Conservation (phyloP, 179 eudicot species). For the Gypsophila paniculata region DNA sequence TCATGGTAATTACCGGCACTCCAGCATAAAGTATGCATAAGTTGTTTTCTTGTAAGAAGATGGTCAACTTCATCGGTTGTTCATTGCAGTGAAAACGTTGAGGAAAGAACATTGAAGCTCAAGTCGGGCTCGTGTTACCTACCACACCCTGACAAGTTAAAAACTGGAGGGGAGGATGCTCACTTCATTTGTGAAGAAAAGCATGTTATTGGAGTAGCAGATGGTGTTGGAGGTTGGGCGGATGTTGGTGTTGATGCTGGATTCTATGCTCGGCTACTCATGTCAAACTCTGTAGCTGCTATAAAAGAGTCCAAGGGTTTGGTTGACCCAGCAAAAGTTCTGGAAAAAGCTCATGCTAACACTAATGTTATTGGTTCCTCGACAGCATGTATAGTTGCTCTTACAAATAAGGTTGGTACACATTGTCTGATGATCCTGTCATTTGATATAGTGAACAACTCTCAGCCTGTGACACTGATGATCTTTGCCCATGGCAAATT, state of each 20-base stretch:
- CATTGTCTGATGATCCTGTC: background rate
- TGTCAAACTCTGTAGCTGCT: slow-evolving; percentile 42
- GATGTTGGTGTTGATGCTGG: slow-evolving; percentile 52
- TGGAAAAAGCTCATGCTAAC: slow-evolving; percentile 43
- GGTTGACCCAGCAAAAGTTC: slow-evolving; percentile 38
- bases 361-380: slow-evolving; percentile 41
- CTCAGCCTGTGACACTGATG: background rate
- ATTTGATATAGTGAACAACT: background rate
- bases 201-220: slow-evolving; percentile 43
- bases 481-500: background rate
- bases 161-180: slow-evolving; percentile 52
- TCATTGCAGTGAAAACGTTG: slow-evolving; percentile 28
- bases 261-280: slow-evolving; percentile 41
- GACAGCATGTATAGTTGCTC: slow-evolving; percentile 50
- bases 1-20: no score
- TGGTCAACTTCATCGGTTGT: slow-evolving; percentile 15
- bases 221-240: slow-evolving; percentile 58
- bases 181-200: slow-evolving; percentile 44
- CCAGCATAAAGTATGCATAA: background rate
- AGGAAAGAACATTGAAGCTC: slow-evolving; percentile 34
- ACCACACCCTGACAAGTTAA: slow-evolving; percentile 43
- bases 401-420: slow-evolving; percentile 37
- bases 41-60: background rate
- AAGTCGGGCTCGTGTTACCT: slow-evolving; percentile 38
- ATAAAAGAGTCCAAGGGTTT: slow-evolving; percentile 29